Evolutionary conservation across 352 stramenopile species (phyloP).

Genomic region (Globisporangium okanoganense): DNA sequence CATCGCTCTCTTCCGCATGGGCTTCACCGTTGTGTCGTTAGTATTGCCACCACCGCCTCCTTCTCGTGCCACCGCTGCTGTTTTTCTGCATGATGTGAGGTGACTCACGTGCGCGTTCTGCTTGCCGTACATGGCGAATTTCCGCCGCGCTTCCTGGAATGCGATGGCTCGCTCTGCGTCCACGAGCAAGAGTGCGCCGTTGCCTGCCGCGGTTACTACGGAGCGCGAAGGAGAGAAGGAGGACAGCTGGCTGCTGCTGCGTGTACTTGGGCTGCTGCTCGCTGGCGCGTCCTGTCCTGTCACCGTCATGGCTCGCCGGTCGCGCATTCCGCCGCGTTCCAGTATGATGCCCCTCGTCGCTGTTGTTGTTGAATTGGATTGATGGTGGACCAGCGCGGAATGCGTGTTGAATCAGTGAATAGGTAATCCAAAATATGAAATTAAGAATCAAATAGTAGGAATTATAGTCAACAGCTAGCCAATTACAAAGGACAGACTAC

Average conservation of each 20-base stretch:
- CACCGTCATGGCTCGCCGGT: background rate
- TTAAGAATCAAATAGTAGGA: background rate
- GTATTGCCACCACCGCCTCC: background rate
- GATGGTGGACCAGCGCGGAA: background rate
- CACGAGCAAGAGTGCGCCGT: background rate
- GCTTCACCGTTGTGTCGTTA: background rate
- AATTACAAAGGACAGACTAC: background rate
- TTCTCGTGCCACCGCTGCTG: background rate
- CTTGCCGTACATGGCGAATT: constrained; percentile 54
- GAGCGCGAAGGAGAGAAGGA: background rate
- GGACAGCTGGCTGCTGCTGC: background rate
- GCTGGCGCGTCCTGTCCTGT: background rate
- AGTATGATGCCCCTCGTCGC: background rate
- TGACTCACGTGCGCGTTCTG: constrained; percentile 40
- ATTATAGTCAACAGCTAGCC: background rate
- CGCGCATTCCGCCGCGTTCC: background rate
- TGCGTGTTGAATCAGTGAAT: background rate
- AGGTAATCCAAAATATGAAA: background rate
- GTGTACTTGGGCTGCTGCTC: background rate
- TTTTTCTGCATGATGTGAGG: constrained; percentile 19
- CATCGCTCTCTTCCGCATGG: background rate
- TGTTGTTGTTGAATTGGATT: background rate
- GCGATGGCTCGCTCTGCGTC: background rate
- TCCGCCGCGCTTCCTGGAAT: constrained; percentile 24
- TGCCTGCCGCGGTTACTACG: background rate